A percentile compares a stretch with the other conserved stretches of the same genome.
phyloP scores from a whole-genome alignment of 306 rosid species.

The Cucurbita argyrosperma region DNA sequence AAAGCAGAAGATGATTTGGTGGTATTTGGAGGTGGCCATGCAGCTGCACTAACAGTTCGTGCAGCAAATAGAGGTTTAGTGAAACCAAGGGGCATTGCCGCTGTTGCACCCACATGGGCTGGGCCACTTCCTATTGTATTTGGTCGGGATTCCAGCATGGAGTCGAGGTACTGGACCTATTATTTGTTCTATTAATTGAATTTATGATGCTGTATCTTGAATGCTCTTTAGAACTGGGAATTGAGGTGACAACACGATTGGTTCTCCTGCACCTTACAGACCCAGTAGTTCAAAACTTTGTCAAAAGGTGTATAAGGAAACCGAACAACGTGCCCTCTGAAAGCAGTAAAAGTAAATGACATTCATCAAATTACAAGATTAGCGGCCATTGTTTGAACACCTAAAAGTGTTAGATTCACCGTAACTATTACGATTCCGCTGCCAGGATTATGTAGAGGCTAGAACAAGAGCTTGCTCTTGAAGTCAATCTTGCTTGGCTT shows the following conservation, averaged over 20 bases:
- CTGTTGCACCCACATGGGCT: conserved; percentile 91
- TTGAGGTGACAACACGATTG: neutral
- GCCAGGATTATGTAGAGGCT: neutral
- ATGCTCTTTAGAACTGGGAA: neutral
- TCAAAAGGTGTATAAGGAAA: neutral
- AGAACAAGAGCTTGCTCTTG: neutral
- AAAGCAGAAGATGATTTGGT: conserved; percentile 54
- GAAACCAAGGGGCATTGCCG: conserved; percentile 76
- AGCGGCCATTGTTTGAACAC: conserved; percentile 20
- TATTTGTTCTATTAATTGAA: neutral
- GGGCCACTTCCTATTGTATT: conserved; percentile 97
- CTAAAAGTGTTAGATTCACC: conserved; percentile 29
- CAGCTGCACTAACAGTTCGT: conserved; percentile 52
- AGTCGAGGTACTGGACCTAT: conserved; percentile 44
- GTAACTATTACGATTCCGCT: conserved; percentile 18
- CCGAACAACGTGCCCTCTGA: neutral
- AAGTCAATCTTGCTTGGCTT: neutral
- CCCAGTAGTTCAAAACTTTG: neutral
- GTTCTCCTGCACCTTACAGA: neutral
- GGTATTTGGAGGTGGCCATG: conserved; percentile 90
- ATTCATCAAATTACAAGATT: neutral
- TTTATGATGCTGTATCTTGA: neutral
- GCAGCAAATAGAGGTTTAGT: conserved; percentile 71
- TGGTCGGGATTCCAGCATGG: conserved; percentile 91
- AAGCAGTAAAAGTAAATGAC: neutral